Base-by-base conservation (phyloP, 169 alveolate species). In the Babesia ovis region DNA sequence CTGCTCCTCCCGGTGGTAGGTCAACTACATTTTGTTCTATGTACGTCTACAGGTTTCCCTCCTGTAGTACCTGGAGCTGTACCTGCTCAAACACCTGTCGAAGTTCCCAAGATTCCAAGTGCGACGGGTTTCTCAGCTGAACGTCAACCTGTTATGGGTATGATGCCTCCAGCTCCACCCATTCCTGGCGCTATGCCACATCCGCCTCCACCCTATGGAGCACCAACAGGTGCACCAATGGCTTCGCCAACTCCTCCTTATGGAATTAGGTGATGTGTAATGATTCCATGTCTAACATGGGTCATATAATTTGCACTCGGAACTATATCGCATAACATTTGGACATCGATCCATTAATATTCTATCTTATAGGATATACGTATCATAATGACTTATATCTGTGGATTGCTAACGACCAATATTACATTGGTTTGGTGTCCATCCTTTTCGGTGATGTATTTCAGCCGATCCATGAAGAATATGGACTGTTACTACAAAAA, bases 221-320 rank as follows among this genome's bases (percentile, higher is more conserved):
- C 34, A 4, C 31, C 32, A 46, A 54, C 43, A 29, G 48, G 51
- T 62, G 37, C 93, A 77, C 37, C 82, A 70, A 53, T 55, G 69
- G 20, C 73, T 85, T 46, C 94, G 90, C 34, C 74, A 85, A 20
- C 58, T 75, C 35, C 90, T 86, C 68, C 79, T 87, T 41, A 91
- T 85, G 74, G n/a, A n/a, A n/a, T n/a, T n/a, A n/a, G n/a, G n/a
- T n/a, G n/a, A n/a, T n/a, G n/a, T n/a, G n/a, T n/a, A n/a, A n/a
- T n/a, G n/a, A n/a, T n/a, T n/a, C n/a, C n/a, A n/a, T n/a, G n/a
- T n/a, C n/a, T n/a, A n/a, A n/a, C n/a, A n/a, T n/a, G n/a, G n/a
- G n/a, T n/a, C n/a, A n/a, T n/a, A n/a, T n/a, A n/a, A n/a, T n/a
- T n/a, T n/a, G n/a, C n/a, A n/a, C n/a, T n/a, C n/a, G n/a, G n/a